phyloP scores from a whole-genome alignment of 495 filamentous ascomycete genomes.

The Lineolata rhizophorae region DNA sequence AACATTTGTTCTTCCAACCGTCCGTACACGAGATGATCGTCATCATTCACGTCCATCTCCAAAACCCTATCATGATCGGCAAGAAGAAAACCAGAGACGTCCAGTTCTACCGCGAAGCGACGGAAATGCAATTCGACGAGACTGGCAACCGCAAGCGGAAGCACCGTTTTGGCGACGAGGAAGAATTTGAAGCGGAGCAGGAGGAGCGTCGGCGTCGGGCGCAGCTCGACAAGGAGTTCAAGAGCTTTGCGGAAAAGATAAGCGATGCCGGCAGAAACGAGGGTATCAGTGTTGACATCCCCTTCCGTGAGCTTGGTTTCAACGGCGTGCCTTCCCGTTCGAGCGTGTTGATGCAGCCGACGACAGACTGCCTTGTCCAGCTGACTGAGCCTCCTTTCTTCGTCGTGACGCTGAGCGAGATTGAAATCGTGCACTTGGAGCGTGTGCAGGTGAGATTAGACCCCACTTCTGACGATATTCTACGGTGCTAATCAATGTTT shows the following conservation, averaged over 20 bases:
- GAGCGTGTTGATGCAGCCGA: constrained; percentile 85
- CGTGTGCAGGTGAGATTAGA: constrained; percentile 47
- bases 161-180: constrained; percentile 96
- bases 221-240: constrained; percentile 86
- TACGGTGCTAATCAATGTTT: not conserved
- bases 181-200: constrained; percentile 96
- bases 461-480: constrained; percentile 2
- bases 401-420: constrained; percentile 82
- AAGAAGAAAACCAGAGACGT: constrained; percentile 98
- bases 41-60: constrained; percentile 91
- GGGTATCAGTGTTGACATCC: constrained; percentile 72
- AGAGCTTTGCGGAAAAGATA: constrained; percentile 93
- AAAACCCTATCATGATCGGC: constrained; percentile 94
- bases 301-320: constrained; percentile 90
- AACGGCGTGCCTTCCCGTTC: constrained; percentile 88
- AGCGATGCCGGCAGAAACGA: constrained; percentile 71
- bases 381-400: constrained; percentile 93
- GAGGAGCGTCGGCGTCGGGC: constrained; percentile 81
- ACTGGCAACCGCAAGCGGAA: constrained; percentile 95
- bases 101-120: constrained; percentile 95
- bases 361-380: constrained; percentile 95
- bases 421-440: constrained; percentile 91
- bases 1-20: constrained; percentile 97
- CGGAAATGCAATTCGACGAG: constrained; percentile 97
- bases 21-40: constrained; percentile 91